Evolutionary conservation across 352 stramenopile species (phyloP).

Genomic region (Peronospora tabacina): DNA sequence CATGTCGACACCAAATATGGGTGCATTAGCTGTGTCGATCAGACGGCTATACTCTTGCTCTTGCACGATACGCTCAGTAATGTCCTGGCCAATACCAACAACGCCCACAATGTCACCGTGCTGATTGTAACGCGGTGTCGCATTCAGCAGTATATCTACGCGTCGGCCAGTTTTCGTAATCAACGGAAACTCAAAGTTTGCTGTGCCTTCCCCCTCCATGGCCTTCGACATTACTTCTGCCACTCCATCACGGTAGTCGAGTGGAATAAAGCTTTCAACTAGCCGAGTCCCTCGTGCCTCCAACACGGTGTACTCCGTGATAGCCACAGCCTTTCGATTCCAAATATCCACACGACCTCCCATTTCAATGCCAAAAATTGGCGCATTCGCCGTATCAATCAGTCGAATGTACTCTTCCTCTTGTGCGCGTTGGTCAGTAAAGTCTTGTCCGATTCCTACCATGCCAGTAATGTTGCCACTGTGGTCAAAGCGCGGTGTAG

Average conservation of each 20-base stretch:
- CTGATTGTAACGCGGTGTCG: slow-evolving; percentile 73
- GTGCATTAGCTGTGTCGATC: slow-evolving; percentile 84
- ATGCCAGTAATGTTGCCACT: slow-evolving; percentile 64
- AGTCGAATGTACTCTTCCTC: slow-evolving; percentile 82
- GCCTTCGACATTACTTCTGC: slow-evolving; percentile 57
- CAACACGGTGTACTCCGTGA: slow-evolving; percentile 85
- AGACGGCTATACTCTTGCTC: slow-evolving; percentile 83
- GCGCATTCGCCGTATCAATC: slow-evolving; percentile 87
- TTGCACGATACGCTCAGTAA: slow-evolving; percentile 75
- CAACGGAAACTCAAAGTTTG: slow-evolving; percentile 85
- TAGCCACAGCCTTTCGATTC: slow-evolving; percentile 87
- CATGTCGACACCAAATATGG: slow-evolving; percentile 83
- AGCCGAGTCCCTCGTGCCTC: slow-evolving; percentile 85
- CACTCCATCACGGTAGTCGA: slow-evolving; percentile 55
- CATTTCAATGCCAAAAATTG: slow-evolving; percentile 86
- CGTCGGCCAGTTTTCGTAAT: slow-evolving; percentile 72
- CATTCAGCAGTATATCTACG: slow-evolving; percentile 80
- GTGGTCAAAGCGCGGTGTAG: slow-evolving; percentile 64
- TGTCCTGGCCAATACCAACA: slow-evolving; percentile 77
- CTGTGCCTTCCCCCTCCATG: slow-evolving; percentile 50
- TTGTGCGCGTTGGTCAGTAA: slow-evolving; percentile 75
- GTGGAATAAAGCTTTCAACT: slow-evolving; percentile 86
- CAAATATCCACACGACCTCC: slow-evolving; percentile 81
- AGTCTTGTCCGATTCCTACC: slow-evolving; percentile 73
- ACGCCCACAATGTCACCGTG: slow-evolving; percentile 74